Conservation (phyloP, 73 alveolate species). For the Tetrahymena thermophila region DNA sequence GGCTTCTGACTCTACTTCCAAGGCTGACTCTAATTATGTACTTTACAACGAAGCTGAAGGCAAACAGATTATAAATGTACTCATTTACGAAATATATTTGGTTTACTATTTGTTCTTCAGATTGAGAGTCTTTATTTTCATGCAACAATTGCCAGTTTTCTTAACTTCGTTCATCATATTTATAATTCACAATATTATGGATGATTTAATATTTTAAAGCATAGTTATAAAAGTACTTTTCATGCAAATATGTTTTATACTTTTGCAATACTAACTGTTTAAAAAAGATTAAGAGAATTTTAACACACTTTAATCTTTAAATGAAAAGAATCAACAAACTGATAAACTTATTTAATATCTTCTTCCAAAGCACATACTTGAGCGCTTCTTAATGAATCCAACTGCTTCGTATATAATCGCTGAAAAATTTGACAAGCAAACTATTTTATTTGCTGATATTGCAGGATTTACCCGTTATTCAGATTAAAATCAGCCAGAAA, state of each 20-base stretch:
- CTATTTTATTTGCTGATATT: conserved; percentile 40
- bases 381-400: conserved; percentile 49
- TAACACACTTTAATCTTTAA: background rate
- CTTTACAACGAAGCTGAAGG: background rate
- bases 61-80: background rate
- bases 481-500: conserved; percentile 27
- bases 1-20: background rate
- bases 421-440: conserved; percentile 16
- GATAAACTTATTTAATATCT: conserved; percentile 14
- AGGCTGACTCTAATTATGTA: background rate
- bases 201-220: background rate
- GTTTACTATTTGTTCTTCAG: background rate
- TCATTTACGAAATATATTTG: background rate
- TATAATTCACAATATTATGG: background rate
- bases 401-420: conserved; percentile 59
- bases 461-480: conserved; percentile 44
- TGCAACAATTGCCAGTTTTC: background rate
- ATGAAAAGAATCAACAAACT: background rate
- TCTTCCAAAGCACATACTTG: conserved; percentile 25
- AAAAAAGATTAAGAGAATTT: background rate
- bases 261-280: background rate
- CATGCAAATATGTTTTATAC: background rate
- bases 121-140: background rate
- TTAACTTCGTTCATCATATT: background rate
- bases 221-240: background rate